These are phyloP conservation scores for Termitomyces sp. DNA, from an alignment of 768 basidiomycete species.

Conservation along the genomic window DNA sequence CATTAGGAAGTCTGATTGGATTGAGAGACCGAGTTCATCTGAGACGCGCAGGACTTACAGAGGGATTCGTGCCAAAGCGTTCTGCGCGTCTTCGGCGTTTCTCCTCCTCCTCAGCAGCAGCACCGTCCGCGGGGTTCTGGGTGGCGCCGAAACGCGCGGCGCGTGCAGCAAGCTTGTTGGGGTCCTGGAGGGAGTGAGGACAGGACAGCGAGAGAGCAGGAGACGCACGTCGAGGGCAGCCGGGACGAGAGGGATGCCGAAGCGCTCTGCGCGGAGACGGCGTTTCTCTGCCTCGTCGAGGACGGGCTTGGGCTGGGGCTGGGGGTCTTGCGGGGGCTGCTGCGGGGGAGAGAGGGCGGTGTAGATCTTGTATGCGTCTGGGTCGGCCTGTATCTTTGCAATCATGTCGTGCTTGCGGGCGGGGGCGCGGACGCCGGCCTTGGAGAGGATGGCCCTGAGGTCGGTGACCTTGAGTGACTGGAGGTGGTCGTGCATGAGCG, in stretches of 20 bases:
- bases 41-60: background rate
- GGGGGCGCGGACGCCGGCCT: conserved; percentile 41
- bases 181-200: conserved; percentile 28
- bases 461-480: conserved; percentile 71
- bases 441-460: conserved; percentile 55
- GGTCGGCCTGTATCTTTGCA: conserved; percentile 49
- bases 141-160: conserved; percentile 49
- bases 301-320: conserved; percentile 1
- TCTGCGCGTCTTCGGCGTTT: conserved; percentile 58
- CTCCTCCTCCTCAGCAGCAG: conserved; percentile 56
- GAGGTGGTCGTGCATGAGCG: conserved; percentile 27
- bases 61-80: conserved; percentile 36
- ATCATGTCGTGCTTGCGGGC: conserved; percentile 67
- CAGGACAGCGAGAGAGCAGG: background rate
- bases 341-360: conserved; percentile 21
- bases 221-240: conserved; percentile 15
- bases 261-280: conserved; percentile 60
- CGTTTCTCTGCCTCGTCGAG: conserved; percentile 48
- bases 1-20: background rate
- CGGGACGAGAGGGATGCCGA: conserved; percentile 57
- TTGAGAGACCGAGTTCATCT: background rate
- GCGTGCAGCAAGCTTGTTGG: conserved; percentile 45
- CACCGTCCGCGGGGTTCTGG: conserved; percentile 30
- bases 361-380: conserved; percentile 39
- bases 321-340: conserved; percentile 10